Evolutionary conservation across 306 rosid species (phyloP), one percentile per base, ranked within the genome.

Genomic region (Vachellia collinsii): DNA sequence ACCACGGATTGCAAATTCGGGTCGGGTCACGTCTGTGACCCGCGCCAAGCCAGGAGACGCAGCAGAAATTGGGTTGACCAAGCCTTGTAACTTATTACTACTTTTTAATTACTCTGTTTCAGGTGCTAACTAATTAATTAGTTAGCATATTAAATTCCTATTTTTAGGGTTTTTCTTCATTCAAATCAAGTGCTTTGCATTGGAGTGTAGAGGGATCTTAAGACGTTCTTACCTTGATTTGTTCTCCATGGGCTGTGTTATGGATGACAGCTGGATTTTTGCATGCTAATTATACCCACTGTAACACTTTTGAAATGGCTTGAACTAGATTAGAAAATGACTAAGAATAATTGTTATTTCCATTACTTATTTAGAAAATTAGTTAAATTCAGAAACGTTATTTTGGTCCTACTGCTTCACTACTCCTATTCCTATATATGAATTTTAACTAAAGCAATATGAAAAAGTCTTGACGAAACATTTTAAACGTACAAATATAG

Each of bases 1-100:
- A 62, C 93, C 97, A 42, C 41, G 5, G 23, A 70, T 76, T 82
- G 69, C 43, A 74, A 42, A 42, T 72, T 56, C 37, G 20, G 36
- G 39, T 44, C 58, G 53, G 14, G 8, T 44, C 20, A 8, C 65
- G 80, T 59, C 46, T 10, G 51, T 75, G 43, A 25, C 11, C 73
- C 73, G 73, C 53, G 48, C 72, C 16, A 17, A 66, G 17, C 1
- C 29, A 17, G 47, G 41, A 76, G 70, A 76, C 44, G 23, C 5
- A 34, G 59, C 73, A 19, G 71, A 81, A 77, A 73, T 67, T 77
- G 71, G 72, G 78, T 76, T 78, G 78, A 78, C 85, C 83, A 42
- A 20, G 79, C 74, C 61, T 29, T 29, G 34, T 2, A 29, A 29
- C 34, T 29, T 29, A 2, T 29, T 29, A 29, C 34, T 29, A 0